phyloP scores from a whole-genome alignment of 306 rosid genomes.

The Sophora flavescens region DNA sequence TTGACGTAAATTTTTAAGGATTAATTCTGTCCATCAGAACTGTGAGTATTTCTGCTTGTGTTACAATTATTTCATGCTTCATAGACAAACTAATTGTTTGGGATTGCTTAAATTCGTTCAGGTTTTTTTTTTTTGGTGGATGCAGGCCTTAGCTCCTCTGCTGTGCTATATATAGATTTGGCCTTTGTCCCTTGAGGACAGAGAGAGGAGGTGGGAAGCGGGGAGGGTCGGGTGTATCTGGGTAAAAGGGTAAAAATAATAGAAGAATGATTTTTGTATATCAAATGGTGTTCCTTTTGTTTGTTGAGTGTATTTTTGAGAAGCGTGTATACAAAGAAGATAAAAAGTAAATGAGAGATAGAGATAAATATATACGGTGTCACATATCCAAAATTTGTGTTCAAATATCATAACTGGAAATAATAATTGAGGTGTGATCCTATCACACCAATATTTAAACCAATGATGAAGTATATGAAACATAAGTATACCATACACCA shows the following conservation, averaged over 20 bases:
- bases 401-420: no score
- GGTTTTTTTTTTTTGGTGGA: not conserved
- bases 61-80: slow-evolving; percentile 24
- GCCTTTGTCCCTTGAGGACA: not conserved
- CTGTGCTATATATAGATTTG: not conserved
- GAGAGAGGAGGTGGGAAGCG: not conserved
- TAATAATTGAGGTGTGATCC: not conserved
- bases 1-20: not conserved
- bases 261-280: no score
- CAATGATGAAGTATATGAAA: slow-evolving; percentile 1
- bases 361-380: no score
- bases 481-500: not conserved
- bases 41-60: slow-evolving; percentile 13
- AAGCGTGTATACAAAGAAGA: no score
- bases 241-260: not conserved
- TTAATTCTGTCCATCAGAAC: slow-evolving; percentile 25
- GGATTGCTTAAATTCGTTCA: not conserved
- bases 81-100: not conserved
- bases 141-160: slow-evolving; percentile 35
- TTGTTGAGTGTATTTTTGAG: no score
- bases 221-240: not conserved
- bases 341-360: no score
- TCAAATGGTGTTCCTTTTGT: no score
- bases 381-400: no score
- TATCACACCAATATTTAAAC: slow-evolving; percentile 23